Base-by-base conservation (phyloP, 139 green algal genomes). In the Eudorina sp. region DNA sequence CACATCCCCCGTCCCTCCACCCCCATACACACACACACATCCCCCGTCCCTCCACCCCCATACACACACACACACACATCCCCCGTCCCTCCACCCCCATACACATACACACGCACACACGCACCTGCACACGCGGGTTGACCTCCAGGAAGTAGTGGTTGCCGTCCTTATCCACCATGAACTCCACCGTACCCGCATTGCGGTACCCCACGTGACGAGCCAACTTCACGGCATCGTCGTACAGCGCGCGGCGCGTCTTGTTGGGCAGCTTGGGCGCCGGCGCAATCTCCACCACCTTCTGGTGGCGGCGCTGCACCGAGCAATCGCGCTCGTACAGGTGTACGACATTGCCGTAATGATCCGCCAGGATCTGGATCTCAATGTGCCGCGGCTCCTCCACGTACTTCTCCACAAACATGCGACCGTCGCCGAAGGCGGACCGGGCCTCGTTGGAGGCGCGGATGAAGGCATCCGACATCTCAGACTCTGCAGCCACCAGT, bases 141-240 rank as follows among this genome's bases (percentile, higher is more conserved):
- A 99, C 97, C 91, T 99, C 98, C 88, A 99, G 93, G 92, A 99
- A 99, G 94, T 97, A 99, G 95, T 99, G 96, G 29, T 93, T 85
- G 23, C 96, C 96, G 40, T 96, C 78, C 91, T 97, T 95, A 92
- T 98, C 96, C n/a, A 99, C 96, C 95, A 99, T 98, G 92, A 99
- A 99, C 95, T 99, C 98, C 43, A 99, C 97, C n/a, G 98, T 99
- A 53, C 97, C 97, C 25, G 92, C 94, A 86, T 97, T 97, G 53
- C 93, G 64, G 92, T 98, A 98, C 6, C 92, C 94, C 69, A 97
- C 95, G 82, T 98, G 93, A 79, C 92, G 92, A 38, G 86, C 91
- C 68, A 98, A 92, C 91, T 94, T 96, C 13, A 97, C 94, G 6
- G 97, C 95, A 72, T 98, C 95, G 43, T 70, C 85, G 86, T 95